Percentiles rank a stretch among this genome's conserved stretches.
These are phyloP conservation scores for Saksenaea oblongispora DNA, from an alignment of 371 early-diverging fungal genomes.

Conservation along the genomic window DNA sequence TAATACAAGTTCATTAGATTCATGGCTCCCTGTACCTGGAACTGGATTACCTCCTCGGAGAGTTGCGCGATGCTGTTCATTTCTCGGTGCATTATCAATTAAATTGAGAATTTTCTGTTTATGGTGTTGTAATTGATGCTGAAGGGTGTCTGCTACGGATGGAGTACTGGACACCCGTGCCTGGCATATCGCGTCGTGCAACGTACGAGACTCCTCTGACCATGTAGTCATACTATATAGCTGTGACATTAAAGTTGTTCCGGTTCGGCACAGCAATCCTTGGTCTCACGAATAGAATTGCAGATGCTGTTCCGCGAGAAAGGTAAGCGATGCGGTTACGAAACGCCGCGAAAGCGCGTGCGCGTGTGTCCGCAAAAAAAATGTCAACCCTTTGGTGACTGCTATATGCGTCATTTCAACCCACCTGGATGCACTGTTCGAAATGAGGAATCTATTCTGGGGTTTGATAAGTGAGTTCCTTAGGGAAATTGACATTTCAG, in stretches of 20 bases:
- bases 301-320: neutral
- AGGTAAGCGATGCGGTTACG: neutral
- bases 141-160: slow-evolving; percentile 15
- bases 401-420: neutral
- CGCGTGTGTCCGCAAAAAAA: neutral
- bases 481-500: too few relatives aligned
- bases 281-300: neutral
- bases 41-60: slow-evolving; percentile 51
- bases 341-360: slow-evolving; percentile 1
- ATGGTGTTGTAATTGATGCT: slow-evolving; percentile 30
- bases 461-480: too few relatives aligned
- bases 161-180: slow-evolving; percentile 26
- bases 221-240: slow-evolving; percentile 24
- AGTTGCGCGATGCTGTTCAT: slow-evolving; percentile 43
- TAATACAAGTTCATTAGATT: neutral
- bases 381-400: neutral
- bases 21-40: neutral
- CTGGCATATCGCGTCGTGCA: slow-evolving; percentile 36
- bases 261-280: neutral
- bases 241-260: neutral
- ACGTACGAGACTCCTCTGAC: slow-evolving; percentile 21
- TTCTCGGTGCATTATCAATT: slow-evolving; percentile 52
- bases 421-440: too few relatives aligned
- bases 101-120: slow-evolving; percentile 40
- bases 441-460: too few relatives aligned